Evolutionary conservation across 2,329 filamentous ascomycete genomes (phyloP).

Genomic region (Penicillium sp.): DNA sequence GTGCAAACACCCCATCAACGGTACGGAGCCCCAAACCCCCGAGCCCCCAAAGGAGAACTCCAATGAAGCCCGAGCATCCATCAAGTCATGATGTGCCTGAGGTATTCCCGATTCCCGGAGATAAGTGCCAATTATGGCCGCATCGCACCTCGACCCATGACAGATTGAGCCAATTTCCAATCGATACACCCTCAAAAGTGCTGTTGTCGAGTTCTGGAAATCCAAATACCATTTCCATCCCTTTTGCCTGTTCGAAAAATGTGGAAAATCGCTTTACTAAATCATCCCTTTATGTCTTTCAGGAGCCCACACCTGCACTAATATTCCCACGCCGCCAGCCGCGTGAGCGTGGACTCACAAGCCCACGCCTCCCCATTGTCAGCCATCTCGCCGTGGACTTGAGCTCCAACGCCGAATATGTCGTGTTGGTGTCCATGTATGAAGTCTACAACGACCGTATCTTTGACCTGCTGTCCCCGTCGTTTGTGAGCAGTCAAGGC

Average conservation of each 20-base stretch:
- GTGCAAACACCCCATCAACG: conserved; percentile 41
- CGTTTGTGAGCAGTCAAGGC: conserved; percentile 37
- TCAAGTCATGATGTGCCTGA: conserved; percentile 14
- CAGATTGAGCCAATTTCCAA: conserved; percentile 6
- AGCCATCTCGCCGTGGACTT: conserved; percentile 61
- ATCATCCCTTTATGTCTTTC: conserved; percentile 33
- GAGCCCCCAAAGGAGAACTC: conserved; percentile 16
- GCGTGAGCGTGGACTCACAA: conserved; percentile 61
- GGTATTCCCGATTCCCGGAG: conserved; percentile 9
- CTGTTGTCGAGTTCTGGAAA: conserved; percentile 4
- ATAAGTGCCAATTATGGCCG: conserved; percentile 5
- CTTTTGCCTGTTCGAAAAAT: conserved; percentile 23
- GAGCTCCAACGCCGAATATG: conserved; percentile 70
- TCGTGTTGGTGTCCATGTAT: conserved; percentile 92
- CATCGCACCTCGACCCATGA: background rate
- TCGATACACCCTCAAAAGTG: conserved; percentile 7
- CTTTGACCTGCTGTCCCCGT: conserved; percentile 74
- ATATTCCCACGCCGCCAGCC: conserved; percentile 53
- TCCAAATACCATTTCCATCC: conserved; percentile 17
- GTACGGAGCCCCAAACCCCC: conserved; percentile 36
- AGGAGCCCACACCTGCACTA: conserved; percentile 54
- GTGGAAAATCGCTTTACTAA: conserved; percentile 33
- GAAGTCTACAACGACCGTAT: conserved; percentile 99
- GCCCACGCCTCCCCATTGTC: conserved; percentile 71
- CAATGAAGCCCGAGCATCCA: conserved; percentile 11